Evolutionary conservation across 2,329 filamentous ascomycete genomes (phyloP).

Genomic region (Penicillium sp.): DNA sequence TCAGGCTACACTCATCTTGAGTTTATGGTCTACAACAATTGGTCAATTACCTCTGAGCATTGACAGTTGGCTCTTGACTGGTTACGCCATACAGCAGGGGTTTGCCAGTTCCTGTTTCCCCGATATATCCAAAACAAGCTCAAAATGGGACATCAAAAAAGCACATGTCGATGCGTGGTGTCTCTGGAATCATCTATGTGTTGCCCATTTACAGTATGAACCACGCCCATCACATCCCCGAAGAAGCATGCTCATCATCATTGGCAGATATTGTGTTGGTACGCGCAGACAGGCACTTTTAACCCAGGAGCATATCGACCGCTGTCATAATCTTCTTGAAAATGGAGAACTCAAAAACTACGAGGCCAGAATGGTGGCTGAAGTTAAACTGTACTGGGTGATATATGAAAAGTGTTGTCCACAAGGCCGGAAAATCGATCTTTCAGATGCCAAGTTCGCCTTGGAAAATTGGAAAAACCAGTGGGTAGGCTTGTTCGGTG

Average conservation of each 20-base stretch:
- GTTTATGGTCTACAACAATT: slow-evolving; percentile 3
- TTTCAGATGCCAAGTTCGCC: neutral
- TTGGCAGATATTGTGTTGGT: neutral
- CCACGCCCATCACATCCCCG: neutral
- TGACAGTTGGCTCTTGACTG: slow-evolving; percentile 2
- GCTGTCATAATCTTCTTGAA: neutral
- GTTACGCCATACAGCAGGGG: neutral
- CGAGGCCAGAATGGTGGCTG: slow-evolving; percentile 3
- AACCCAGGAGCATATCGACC: neutral
- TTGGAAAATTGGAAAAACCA: neutral
- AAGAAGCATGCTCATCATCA: neutral
- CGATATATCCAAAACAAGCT: neutral
- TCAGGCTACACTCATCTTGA: neutral
- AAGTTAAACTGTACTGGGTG: slow-evolving; percentile 1
- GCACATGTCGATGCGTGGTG: neutral
- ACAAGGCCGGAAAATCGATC: neutral
- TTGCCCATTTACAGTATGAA: slow-evolving; percentile 1
- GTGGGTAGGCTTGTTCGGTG: neutral
- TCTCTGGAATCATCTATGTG: slow-evolving; percentile 1
- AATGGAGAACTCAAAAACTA: neutral
- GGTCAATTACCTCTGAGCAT: neutral
- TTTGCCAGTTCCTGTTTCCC: neutral
- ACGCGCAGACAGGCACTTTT: neutral
- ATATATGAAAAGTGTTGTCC: slow-evolving; percentile 1
- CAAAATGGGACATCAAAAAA: neutral